Conservation (phyloP, 1,284 basidiomycete species). For the Ustilago shanxiensis region DNA sequence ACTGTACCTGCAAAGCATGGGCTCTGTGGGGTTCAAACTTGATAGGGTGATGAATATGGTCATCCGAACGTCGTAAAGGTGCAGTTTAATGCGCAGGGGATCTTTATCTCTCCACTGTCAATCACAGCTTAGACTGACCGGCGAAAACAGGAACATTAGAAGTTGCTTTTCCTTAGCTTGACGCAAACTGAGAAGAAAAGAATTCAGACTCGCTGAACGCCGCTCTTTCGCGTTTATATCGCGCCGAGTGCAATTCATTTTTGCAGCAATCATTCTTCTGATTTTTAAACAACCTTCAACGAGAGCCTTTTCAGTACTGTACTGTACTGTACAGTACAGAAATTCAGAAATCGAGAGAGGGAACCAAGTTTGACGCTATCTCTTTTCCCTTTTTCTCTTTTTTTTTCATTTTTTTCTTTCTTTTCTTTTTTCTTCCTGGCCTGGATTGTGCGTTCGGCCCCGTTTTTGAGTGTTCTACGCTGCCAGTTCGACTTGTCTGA, state of each 20-base stretch:
- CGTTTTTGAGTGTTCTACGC: background rate
- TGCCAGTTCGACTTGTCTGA: background rate
- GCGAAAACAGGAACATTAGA: background rate
- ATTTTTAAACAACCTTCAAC: too few species aligned
- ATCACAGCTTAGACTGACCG: background rate
- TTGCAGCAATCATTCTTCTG: background rate
- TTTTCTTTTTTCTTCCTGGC: background rate
- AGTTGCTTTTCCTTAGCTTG: constrained; percentile 11
- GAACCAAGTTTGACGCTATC: background rate
- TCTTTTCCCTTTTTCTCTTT: constrained; percentile 6
- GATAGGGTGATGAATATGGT: too few species aligned
- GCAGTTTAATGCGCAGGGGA: too few species aligned
- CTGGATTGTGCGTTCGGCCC: constrained; percentile 7
- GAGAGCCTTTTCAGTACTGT: too few species aligned
- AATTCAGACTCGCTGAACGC: background rate
- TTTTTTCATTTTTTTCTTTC: background rate
- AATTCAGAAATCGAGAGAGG: too few species aligned
- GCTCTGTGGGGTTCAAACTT: too few species aligned
- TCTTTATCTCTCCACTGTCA: too few species aligned
- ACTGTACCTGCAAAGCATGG: too few species aligned
- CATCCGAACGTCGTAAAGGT: background rate
- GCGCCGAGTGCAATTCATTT: background rate
- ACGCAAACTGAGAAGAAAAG: constrained; percentile 41
- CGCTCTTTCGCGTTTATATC: too few species aligned
- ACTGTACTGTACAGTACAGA: background rate